A percentile compares a stretch with the other conserved stretches of the same genome.
Conservation (phyloP, 768 basidiomycete genomes). For the Psilocybe sp. region DNA sequence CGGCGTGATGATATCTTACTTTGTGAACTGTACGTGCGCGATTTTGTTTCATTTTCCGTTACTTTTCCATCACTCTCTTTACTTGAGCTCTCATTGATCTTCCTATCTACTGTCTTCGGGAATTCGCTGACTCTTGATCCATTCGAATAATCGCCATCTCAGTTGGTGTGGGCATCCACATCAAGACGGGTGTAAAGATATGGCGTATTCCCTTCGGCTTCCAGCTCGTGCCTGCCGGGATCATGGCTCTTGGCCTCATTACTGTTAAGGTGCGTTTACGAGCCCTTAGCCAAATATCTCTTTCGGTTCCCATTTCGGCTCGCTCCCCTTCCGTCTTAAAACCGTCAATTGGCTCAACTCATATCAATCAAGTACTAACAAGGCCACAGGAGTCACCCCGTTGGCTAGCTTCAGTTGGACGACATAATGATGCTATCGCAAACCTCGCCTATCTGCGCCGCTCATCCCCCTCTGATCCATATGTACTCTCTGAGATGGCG, state of each 20-base stretch:
- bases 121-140: background rate
- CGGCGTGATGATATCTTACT: conserved; percentile 85
- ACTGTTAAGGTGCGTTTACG: conserved; percentile 50
- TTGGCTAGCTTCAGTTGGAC: conserved; percentile 68
- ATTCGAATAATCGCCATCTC: no score
- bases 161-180: conserved; percentile 63
- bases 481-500: conserved; percentile 58
- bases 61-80: background rate
- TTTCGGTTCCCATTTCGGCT: no score
- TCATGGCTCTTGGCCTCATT: conserved; percentile 64
- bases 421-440: conserved; percentile 45
- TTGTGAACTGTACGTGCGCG: conserved; percentile 62
- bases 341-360: no score
- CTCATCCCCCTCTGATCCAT: conserved; percentile 36
- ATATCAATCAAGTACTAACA: background rate
- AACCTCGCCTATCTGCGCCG: conserved; percentile 68
- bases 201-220: conserved; percentile 77
- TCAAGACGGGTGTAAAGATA: conserved; percentile 41
- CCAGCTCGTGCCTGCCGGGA: conserved; percentile 72
- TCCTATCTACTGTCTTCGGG: background rate
- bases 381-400: conserved; percentile 64
- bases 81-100: conserved; percentile 6
- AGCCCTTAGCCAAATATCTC: no score
- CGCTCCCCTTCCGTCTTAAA: no score
- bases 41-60: background rate